Conservation (phyloP, 129 eudicot species). For the Tagetes erecta region DNA sequence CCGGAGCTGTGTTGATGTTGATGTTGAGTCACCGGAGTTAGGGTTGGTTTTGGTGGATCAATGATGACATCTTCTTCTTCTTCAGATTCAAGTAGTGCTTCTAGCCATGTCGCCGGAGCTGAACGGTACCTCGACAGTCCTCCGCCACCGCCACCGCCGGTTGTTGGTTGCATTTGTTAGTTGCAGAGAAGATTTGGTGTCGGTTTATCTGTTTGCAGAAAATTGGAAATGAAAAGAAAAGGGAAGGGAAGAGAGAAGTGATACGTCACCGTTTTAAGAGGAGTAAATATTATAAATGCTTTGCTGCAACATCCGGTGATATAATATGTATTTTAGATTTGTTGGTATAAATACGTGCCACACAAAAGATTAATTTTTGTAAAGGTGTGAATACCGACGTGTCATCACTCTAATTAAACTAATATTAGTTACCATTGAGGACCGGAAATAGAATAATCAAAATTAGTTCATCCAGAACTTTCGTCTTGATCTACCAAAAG, state of each 20-base stretch:
- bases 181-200: slow-evolving; percentile 10
- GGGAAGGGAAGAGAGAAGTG: slow-evolving; percentile 30
- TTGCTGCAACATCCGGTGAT: slow-evolving; percentile 29
- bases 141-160: slow-evolving; percentile 37
- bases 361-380: too few relatives aligned
- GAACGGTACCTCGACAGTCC: slow-evolving; percentile 81
- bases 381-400: too few relatives aligned
- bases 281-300: slow-evolving; percentile 13
- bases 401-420: too few relatives aligned
- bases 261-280: slow-evolving; percentile 26
- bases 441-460: too few relatives aligned
- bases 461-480: too few relatives aligned
- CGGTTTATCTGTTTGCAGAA: not conserved
- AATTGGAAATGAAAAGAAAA: not conserved
- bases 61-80: slow-evolving; percentile 66
- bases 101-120: slow-evolving; percentile 97
- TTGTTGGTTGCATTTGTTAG: slow-evolving; percentile 57
- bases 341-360: too few relatives aligned
- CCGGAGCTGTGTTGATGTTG: slow-evolving; percentile 9
- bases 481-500: too few relatives aligned
- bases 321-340: not conserved
- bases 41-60: slow-evolving; percentile 40
- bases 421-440: too few relatives aligned
- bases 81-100: slow-evolving; percentile 75
- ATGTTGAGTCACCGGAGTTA: slow-evolving; percentile 26